Conservation (phyloP, 2,329 filamentous ascomycete genomes). For the Talaromyces sp. region DNA sequence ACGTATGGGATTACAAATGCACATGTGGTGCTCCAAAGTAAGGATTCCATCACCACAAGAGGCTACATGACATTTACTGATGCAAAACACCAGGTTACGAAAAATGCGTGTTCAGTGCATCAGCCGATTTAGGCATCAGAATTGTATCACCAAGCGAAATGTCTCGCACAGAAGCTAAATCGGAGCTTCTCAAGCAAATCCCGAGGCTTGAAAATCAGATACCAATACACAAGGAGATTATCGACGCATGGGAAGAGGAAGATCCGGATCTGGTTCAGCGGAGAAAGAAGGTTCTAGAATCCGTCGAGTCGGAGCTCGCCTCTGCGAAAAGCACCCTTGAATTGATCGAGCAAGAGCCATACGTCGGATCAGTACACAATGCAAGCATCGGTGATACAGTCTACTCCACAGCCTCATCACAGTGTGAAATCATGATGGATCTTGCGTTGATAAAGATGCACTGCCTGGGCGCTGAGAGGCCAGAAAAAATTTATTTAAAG, state of each 20-base stretch:
- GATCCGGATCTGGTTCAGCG: neutral
- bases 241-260: neutral
- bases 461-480: neutral
- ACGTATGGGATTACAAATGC: conserved; percentile 3
- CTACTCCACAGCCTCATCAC: neutral
- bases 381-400: neutral
- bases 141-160: conserved; percentile 1
- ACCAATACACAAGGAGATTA: neutral
- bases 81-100: neutral
- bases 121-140: neutral
- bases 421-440: conserved; percentile 2
- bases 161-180: neutral
- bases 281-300: neutral
- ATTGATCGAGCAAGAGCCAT: neutral
- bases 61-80: neutral
- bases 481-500: neutral
- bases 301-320: neutral
- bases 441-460: neutral
- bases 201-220: neutral
- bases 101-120: neutral
- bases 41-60: neutral
- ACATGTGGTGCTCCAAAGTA: conserved; percentile 5
- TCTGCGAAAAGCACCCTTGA: neutral
- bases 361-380: neutral
- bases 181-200: neutral